Evolutionary conservation across 305 asterid species (phyloP).

Genomic region (Fraxinus velutina): DNA sequence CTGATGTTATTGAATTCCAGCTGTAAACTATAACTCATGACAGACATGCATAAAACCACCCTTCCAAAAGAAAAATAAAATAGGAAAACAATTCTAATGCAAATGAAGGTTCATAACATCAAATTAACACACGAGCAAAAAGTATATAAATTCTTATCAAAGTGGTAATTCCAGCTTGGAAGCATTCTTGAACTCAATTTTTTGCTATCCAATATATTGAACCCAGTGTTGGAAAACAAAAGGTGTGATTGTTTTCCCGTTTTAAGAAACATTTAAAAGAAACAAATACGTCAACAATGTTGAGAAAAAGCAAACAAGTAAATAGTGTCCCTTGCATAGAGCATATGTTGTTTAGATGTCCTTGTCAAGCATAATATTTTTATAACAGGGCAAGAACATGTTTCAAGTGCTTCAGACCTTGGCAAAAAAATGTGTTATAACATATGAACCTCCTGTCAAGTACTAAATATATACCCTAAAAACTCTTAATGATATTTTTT

Average conservation of each 20-base stretch:
- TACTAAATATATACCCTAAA: neutral
- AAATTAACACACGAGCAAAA: neutral
- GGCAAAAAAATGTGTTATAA: neutral
- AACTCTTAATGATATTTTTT: neutral
- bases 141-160: neutral
- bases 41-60: neutral
- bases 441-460: neutral
- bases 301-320: neutral
- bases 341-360: neutral
- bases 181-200: neutral
- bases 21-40: neutral
- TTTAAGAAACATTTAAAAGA: neutral
- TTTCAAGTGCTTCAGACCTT: neutral
- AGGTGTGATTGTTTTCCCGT: neutral
- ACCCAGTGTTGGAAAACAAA: neutral
- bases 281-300: neutral
- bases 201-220: neutral
- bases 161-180: neutral
- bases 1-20: neutral
- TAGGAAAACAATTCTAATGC: neutral
- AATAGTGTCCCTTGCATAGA: neutral
- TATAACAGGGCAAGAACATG: neutral
- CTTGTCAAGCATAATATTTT: neutral
- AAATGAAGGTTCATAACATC: neutral
- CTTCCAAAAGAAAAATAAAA: neutral